Conservation (phyloP, 768 basidiomycete species). For the Kwoniella bestiolae region DNA sequence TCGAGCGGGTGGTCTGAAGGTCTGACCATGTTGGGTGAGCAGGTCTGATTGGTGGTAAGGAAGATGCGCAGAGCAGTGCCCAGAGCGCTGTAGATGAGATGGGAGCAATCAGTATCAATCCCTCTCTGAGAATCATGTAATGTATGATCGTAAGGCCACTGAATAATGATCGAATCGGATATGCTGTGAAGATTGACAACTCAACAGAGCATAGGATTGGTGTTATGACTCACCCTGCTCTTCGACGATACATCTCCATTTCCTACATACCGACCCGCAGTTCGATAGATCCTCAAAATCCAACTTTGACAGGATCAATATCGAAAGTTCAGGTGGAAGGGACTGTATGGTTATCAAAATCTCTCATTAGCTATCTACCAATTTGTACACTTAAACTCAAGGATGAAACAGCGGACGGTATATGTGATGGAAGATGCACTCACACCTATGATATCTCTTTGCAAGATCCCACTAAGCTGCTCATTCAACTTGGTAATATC, state of each 20-base stretch:
- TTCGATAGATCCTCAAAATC: slow-evolving; percentile 34
- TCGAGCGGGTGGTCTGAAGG: slow-evolving; percentile 17
- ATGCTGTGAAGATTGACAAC: no score
- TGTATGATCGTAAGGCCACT: no score
- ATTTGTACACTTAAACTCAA: no score
- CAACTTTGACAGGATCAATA: slow-evolving; percentile 32
- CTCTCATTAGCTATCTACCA: no score
- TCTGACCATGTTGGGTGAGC: slow-evolving; percentile 43
- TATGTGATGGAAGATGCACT: slow-evolving; percentile 6
- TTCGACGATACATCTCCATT: slow-evolving; percentile 36
- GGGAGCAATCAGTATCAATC: not conserved
- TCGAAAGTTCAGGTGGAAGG: slow-evolving; percentile 39
- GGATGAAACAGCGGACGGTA: no score
- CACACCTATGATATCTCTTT: slow-evolving; percentile 50
- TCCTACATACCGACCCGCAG: slow-evolving; percentile 35
- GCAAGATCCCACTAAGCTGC: slow-evolving; percentile 32
- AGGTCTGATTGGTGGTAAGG: slow-evolving; percentile 34
- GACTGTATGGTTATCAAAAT: slow-evolving; percentile 22
- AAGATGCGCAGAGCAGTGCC: slow-evolving; percentile 29
- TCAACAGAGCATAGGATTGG: no score
- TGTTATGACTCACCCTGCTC: slow-evolving; percentile 33
- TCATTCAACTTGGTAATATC: slow-evolving; percentile 37
- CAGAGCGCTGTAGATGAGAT: slow-evolving; percentile 33
- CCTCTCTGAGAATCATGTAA: not conserved
- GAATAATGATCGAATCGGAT: no score